These are phyloP conservation scores for Fusarium sp. DNA, from an alignment of 2,329 filamentous ascomycete genomes.

Conservation along the genomic window DNA sequence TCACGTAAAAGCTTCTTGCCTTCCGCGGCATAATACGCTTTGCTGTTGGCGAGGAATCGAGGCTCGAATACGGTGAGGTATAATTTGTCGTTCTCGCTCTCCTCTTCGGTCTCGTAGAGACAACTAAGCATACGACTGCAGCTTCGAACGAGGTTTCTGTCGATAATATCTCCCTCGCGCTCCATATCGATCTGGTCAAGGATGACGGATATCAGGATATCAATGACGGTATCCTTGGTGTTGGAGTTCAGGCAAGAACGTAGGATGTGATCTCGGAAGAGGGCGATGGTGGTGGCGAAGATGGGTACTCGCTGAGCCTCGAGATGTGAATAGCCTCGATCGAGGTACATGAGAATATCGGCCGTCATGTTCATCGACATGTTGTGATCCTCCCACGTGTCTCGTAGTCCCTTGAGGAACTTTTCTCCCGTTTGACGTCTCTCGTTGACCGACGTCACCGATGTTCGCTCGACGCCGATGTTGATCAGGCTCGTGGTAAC, in stretches of 20 bases:
- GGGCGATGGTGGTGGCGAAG: conserved; percentile 84
- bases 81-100: conserved; percentile 82
- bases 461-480: conserved; percentile 67
- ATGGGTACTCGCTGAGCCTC: conserved; percentile 81
- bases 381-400: conserved; percentile 90
- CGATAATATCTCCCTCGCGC: conserved; percentile 87
- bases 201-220: conserved; percentile 83
- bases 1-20: conserved; percentile 80
- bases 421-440: conserved; percentile 83
- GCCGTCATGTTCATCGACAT: conserved; percentile 96
- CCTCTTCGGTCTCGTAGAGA: conserved; percentile 84
- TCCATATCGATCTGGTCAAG: conserved; percentile 95
- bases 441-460: conserved; percentile 78
- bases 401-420: conserved; percentile 81
- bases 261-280: conserved; percentile 90
- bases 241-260: conserved; percentile 65
- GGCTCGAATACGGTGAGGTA: conserved; percentile 88
- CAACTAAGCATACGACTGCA: conserved; percentile 91
- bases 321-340: conserved; percentile 79
- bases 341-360: conserved; percentile 97
- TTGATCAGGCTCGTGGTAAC: conserved; percentile 76
- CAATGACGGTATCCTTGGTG: conserved; percentile 68
- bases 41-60: conserved; percentile 78
- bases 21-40: conserved; percentile 80
- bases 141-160: conserved; percentile 83